Evolutionary conservation across 164 flowering plant genomes (phyloP).

Genomic region (Chimonanthus praecox): DNA sequence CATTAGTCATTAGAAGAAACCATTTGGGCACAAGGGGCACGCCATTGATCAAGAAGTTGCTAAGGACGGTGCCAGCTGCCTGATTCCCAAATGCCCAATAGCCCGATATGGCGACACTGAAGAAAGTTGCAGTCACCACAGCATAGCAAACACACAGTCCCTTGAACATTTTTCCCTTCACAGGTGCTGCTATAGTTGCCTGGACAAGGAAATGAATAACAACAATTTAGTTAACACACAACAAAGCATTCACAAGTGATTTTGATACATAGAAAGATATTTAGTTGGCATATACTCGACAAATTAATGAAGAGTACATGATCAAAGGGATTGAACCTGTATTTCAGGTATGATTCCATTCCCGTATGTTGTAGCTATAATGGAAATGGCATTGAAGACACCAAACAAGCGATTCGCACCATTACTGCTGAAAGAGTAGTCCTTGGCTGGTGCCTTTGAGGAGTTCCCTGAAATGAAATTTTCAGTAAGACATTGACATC

Average conservation of each 20-base stretch:
- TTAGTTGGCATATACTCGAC: neutral
- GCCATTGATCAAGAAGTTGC: constrained; percentile 47
- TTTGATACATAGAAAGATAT: too few species aligned
- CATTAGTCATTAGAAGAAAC: constrained; percentile 53
- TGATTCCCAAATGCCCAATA: constrained; percentile 93
- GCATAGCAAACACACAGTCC: constrained; percentile 66
- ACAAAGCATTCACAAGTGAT: neutral
- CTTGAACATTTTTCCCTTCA: constrained; percentile 89
- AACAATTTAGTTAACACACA: neutral
- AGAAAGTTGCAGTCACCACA: constrained; percentile 48
- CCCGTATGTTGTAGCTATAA: constrained; percentile 87
- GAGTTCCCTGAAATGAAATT: constrained; percentile 42
- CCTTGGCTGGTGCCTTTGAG: constrained; percentile 57
- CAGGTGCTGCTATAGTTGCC: constrained; percentile 92
- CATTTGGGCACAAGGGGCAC: constrained; percentile 51
- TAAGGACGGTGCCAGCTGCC: constrained; percentile 38
- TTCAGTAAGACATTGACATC: neutral
- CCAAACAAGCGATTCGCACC: constrained; percentile 42
- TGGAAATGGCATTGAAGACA: constrained; percentile 67
- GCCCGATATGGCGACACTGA: constrained; percentile 72
- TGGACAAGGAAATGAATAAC: constrained; percentile 9
- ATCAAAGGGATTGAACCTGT: constrained; percentile 43
- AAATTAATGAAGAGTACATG: neutral
- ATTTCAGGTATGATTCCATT: constrained; percentile 97
- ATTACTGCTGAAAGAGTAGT: constrained; percentile 48